Base-by-base conservation (phyloP, 2,329 filamentous ascomycete species). In the Myriosclerotinia curreyana region DNA sequence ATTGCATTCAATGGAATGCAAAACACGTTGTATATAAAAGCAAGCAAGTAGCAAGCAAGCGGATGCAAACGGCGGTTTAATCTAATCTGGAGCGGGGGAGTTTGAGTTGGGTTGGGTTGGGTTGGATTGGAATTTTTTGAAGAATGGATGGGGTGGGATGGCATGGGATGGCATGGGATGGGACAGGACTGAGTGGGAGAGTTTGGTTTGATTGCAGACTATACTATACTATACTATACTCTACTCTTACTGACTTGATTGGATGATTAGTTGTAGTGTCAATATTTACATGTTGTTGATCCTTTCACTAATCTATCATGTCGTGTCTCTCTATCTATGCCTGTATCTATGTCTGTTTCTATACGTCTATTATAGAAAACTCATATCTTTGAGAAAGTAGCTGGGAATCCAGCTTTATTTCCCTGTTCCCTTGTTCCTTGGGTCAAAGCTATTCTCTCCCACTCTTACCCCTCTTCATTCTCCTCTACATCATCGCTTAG, bases 1-100 rank as follows among this genome's bases (percentile, higher is more conserved):
- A 4, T 48, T 36, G n/a, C 36, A 38, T 36, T n/a, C 28, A 22
- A 20, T 36, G n/a, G 20, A 48, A 48, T 48, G 55, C 42, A 59
- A 36, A 42, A 20, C n/a, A 5, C 36, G 14, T 36, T 48, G 55
- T 59, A 48, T 36, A 59, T 25, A 59, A 59, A 38, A 25, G 40
- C 31, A 48, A 48, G 31, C 14, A 38, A 59, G 5, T 48, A 22
- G 28, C 20, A 25, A 48, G 8, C 42, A 22, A 48, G 14, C n/a
- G n/a, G 7, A 59, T 38, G 42, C n/a, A 36, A 22, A 20, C 14
- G 44, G n/a, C 2, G 55, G 55, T 28, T 28, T 48, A 58, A 48
- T 48, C 28, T 48, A 22, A 48, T 36, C 48, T 14, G 36, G 38
- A 20, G 42, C 25, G 28, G 42, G n/a, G 55, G 55, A 36, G 40